Conservation (phyloP, 2,329 filamentous ascomycete genomes). For the Neofusicoccum sp. region DNA sequence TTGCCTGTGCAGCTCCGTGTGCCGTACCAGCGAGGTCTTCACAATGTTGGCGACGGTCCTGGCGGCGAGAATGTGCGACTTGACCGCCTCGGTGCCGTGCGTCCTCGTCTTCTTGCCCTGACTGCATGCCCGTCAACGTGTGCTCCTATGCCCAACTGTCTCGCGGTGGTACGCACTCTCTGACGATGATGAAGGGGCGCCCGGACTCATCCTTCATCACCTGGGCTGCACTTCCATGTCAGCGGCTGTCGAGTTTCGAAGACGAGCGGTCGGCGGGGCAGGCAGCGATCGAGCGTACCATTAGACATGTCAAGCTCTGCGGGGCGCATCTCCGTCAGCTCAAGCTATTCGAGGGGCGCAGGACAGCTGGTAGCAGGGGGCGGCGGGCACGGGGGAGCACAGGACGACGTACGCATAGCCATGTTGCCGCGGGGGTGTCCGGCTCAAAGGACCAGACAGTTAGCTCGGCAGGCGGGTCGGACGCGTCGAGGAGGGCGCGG, state of each 20-base stretch:
- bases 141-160: slow-evolving; percentile 24
- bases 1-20: neutral
- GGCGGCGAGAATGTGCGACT: slow-evolving; percentile 96
- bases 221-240: slow-evolving; percentile 53
- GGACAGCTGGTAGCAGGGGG: slow-evolving; percentile 17
- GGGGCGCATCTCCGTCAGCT: slow-evolving; percentile 32
- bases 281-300: slow-evolving; percentile 57
- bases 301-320: slow-evolving; percentile 82
- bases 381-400: slow-evolving; percentile 17
- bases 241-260: neutral
- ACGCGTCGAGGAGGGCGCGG: slow-evolving; percentile 5
- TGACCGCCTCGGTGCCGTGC: slow-evolving; percentile 95
- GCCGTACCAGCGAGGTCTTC: slow-evolving; percentile 80
- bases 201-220: slow-evolving; percentile 97
- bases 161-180: slow-evolving; percentile 70
- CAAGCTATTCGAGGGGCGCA: neutral
- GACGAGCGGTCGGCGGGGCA: neutral
- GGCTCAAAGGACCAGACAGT: neutral
- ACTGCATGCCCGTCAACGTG: slow-evolving; percentile 52
- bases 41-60: slow-evolving; percentile 96
- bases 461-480: neutral
- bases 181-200: slow-evolving; percentile 94
- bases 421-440: slow-evolving; percentile 28
- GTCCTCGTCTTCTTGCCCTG: slow-evolving; percentile 98
- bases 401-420: slow-evolving; percentile 43